Conservation (phyloP, 1,284 basidiomycete genomes). For the Malassezia vespertilionis region DNA sequence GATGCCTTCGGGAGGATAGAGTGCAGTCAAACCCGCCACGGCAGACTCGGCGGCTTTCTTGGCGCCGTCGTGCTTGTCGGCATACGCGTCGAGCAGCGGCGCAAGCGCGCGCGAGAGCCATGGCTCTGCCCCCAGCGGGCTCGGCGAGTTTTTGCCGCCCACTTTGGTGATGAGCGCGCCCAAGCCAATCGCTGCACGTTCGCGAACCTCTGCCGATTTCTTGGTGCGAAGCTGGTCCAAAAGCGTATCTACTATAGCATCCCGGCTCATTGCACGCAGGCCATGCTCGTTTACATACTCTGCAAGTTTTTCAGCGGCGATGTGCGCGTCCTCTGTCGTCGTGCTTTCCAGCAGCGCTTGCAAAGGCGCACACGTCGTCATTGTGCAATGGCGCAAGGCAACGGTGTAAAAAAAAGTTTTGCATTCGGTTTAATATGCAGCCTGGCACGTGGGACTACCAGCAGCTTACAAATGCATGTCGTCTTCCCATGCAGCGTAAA, state of each 20-base stretch:
- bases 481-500: constrained; percentile 14
- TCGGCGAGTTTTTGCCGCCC: constrained; percentile 54
- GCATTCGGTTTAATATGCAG: background rate
- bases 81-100: constrained; percentile 69
- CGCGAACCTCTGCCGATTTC: constrained; percentile 81
- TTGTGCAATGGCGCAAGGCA: no score
- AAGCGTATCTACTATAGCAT: constrained; percentile 47
- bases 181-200: constrained; percentile 69
- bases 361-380: constrained; percentile 10
- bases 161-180: constrained; percentile 46
- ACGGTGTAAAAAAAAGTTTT: background rate
- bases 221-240: constrained; percentile 61
- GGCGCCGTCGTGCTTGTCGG: constrained; percentile 91
- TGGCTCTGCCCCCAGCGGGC: constrained; percentile 59
- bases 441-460: background rate
- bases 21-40: constrained; percentile 72
- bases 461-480: constrained; percentile 6
- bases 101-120: constrained; percentile 69
- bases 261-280: constrained; percentile 42
- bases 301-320: constrained; percentile 47
- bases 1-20: constrained; percentile 68
- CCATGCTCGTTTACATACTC: constrained; percentile 42
- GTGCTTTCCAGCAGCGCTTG: constrained; percentile 48
- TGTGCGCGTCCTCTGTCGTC: constrained; percentile 14
- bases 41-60: constrained; percentile 68